Conservation (phyloP, 176 grass and related monocot species). For the Oryza australiensis region DNA sequence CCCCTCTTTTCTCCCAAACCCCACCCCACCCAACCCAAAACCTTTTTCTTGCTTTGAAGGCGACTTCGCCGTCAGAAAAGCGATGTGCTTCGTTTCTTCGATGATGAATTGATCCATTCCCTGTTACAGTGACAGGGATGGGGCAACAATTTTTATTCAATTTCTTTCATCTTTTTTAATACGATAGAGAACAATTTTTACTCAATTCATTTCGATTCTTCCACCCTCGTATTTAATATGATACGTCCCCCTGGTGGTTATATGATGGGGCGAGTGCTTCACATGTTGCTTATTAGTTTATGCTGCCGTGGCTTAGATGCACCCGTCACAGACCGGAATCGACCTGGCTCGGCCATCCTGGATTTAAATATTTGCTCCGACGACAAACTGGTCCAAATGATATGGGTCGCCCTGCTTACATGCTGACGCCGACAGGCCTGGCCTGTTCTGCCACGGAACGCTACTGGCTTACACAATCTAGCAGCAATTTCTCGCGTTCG, state of each 20-base stretch:
- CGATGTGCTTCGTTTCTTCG: neutral
- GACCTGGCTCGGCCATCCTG: conserved; percentile 13
- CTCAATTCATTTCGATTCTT: neutral
- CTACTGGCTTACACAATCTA: neutral
- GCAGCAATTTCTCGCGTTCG: neutral
- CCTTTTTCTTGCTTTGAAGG: neutral
- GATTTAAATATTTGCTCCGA: conserved; percentile 14
- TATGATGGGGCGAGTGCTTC: neutral
- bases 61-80: neutral
- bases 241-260: neutral
- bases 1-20: too few relatives aligned
- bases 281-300: neutral
- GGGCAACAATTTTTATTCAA: neutral
- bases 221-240: neutral
- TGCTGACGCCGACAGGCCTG: conserved; percentile 10
- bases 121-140: neutral
- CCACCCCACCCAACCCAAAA: too few relatives aligned
- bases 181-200: neutral
- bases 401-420: conserved; percentile 9
- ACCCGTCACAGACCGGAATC: neutral
- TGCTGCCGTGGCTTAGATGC: conserved; percentile 14
- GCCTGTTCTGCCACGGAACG: conserved; percentile 12
- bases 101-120: neutral
- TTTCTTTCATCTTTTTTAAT: neutral
- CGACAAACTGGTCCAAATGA: conserved; percentile 1